Conservation (phyloP, 169 alveolate species). For the Plasmodium inui region DNA sequence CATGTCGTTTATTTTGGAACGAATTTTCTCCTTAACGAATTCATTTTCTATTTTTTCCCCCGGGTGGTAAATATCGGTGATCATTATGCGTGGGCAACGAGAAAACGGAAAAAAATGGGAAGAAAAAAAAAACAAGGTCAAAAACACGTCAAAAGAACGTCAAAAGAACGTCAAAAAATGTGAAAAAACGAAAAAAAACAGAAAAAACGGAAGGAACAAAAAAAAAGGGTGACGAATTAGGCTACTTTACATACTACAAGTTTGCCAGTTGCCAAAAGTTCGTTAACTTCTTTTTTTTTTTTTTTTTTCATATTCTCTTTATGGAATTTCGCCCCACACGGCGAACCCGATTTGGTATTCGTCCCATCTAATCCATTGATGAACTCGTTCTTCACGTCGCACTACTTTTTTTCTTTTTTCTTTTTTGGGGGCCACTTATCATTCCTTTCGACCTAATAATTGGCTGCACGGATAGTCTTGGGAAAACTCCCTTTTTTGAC, state of each 20-base stretch:
- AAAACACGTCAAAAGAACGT: neutral
- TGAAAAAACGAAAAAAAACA: neutral
- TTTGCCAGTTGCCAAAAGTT: neutral
- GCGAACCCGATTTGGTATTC: neutral
- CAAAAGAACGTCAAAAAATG: neutral
- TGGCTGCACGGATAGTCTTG: neutral
- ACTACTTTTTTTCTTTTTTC: too few species aligned
- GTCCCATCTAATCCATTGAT: neutral
- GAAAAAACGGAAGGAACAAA: neutral
- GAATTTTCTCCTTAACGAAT: slow-evolving; percentile 67
- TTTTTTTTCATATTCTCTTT: neutral
- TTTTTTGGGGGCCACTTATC: neutral
- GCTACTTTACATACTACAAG: neutral
- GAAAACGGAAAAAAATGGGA: neutral
- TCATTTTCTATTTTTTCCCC: slow-evolving; percentile 75
- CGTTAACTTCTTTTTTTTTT: neutral
- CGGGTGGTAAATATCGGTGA: slow-evolving; percentile 32
- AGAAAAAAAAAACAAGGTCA: neutral
- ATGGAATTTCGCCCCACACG: neutral
- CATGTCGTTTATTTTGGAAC: slow-evolving; percentile 79
- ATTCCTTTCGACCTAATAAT: neutral
- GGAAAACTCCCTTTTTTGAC: neutral
- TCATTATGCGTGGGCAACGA: slow-evolving; percentile 2
- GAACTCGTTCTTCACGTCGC: neutral
- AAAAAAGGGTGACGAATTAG: neutral